Conservation (phyloP, 1,139 yeast species). For the Hansenula sp. region DNA sequence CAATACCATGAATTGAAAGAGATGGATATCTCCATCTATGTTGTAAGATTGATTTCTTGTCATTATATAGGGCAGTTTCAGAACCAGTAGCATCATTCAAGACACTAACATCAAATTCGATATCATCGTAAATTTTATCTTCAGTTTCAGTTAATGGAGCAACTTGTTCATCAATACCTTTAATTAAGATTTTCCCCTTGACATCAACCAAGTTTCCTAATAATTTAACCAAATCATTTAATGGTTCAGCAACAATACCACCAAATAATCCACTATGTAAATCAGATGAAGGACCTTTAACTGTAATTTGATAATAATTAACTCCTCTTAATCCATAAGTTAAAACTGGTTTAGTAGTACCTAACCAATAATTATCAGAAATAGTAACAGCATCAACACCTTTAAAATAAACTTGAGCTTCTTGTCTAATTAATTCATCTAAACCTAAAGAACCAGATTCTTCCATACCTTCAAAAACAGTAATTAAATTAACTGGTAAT, state of each 20-base stretch:
- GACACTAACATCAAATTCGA: constrained; percentile 82
- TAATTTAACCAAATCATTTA: constrained; percentile 84
- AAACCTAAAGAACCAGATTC: constrained; percentile 94
- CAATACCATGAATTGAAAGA: constrained; percentile 91
- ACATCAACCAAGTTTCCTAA: constrained; percentile 74
- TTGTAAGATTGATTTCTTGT: constrained; percentile 82
- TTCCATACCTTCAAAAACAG: constrained; percentile 99
- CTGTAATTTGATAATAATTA: constrained; percentile 78
- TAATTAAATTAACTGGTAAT: constrained; percentile 86
- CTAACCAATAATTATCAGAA: constrained; percentile 97
- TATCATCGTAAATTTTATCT: constrained; percentile 70
- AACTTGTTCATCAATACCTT: constrained; percentile 90
- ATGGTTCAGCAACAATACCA: constrained; percentile 95
- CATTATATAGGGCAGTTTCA: constrained; percentile 69
- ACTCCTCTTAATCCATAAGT: constrained; percentile 98
- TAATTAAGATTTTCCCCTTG: constrained; percentile 77
- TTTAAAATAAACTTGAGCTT: constrained; percentile 76
- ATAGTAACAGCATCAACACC: constrained; percentile 93
- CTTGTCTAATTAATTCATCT: constrained; percentile 74
- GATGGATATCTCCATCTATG: constrained; percentile 99
- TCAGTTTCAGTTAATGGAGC: constrained; percentile 88
- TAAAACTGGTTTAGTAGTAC: constrained; percentile 92
- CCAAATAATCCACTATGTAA: constrained; percentile 97
- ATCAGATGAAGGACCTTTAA: constrained; percentile 94
- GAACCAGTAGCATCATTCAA: constrained; percentile 89